Conservation (phyloP, 2,329 filamentous ascomycete species). For the Hansfordia pulvinata region DNA sequence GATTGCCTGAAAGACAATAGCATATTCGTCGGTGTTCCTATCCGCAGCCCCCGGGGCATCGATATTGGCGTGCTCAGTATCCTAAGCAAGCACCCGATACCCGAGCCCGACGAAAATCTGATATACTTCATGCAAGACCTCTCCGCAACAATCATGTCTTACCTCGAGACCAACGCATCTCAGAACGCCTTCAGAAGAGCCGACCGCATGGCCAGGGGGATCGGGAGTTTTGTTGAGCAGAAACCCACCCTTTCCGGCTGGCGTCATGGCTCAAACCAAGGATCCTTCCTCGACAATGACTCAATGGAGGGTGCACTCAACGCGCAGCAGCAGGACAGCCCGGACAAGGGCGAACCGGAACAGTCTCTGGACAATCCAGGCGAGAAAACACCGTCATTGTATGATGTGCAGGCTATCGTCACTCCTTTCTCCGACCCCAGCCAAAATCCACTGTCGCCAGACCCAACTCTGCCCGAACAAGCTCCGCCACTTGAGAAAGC, state of each 20-base stretch:
- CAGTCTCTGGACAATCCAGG: background rate
- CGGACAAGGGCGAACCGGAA: background rate
- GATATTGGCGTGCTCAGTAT: constrained; percentile 7
- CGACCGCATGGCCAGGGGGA: constrained; percentile 10
- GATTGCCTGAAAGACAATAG: no score
- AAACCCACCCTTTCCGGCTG: constrained; percentile 8
- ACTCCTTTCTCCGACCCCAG: background rate
- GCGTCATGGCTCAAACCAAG: constrained; percentile 4
- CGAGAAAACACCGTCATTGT: background rate
- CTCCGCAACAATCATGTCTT: constrained; percentile 5
- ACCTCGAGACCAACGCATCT: constrained; percentile 6
- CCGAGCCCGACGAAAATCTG: constrained; percentile 1
- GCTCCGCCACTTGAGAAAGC: background rate
- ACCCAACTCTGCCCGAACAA: background rate
- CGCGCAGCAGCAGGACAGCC: constrained; percentile 6
- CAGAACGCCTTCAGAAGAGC: constrained; percentile 4
- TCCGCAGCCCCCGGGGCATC: constrained; percentile 5
- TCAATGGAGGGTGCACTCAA: constrained; percentile 10
- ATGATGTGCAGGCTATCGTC: background rate
- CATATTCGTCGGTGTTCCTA: constrained; percentile 8
- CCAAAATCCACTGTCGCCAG: background rate
- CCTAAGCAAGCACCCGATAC: constrained; percentile 4
- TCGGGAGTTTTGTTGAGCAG: constrained; percentile 11
- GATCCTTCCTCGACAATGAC: constrained; percentile 6
- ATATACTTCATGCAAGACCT: constrained; percentile 6